phyloP scores from a whole-genome alignment of 2,329 filamentous ascomycete genomes.

The Diplodia mutila region DNA sequence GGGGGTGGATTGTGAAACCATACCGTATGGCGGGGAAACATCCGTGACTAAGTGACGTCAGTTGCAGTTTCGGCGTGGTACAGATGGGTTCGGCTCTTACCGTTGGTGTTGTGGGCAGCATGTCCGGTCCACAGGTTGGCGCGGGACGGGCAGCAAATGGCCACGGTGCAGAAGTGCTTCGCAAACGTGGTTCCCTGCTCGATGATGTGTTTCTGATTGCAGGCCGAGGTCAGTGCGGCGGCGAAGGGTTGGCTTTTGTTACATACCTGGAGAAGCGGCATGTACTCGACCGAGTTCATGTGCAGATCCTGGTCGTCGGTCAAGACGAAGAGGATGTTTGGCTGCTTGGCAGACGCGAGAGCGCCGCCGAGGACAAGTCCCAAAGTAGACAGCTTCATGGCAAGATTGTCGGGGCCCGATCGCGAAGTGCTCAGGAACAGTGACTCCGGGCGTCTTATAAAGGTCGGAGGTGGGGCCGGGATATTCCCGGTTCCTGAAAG shows the following conservation, averaged over 20 bases:
- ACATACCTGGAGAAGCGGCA: conserved; percentile 58
- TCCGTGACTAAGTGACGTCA: conserved; percentile 53
- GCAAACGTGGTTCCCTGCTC: conserved; percentile 63
- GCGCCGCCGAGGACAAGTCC: conserved; percentile 14
- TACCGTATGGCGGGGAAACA: conserved; percentile 55
- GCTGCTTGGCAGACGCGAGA: conserved; percentile 25
- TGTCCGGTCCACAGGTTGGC: conserved; percentile 69
- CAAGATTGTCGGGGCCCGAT: background rate
- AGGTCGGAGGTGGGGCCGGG: background rate
- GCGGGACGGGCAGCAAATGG: conserved; percentile 69
- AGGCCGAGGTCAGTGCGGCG: background rate
- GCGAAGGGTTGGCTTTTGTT: background rate
- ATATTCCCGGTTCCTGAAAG: background rate
- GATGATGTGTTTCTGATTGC: conserved; percentile 53
- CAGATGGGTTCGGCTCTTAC: background rate
- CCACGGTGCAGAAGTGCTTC: conserved; percentile 68
- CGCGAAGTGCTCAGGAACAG: background rate
- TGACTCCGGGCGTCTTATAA: background rate
- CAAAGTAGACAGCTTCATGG: conserved; percentile 11
- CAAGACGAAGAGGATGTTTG: conserved; percentile 68
- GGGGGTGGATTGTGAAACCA: background rate
- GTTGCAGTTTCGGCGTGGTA: background rate
- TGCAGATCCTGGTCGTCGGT: conserved; percentile 70
- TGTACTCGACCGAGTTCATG: conserved; percentile 64
- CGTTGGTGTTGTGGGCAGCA: conserved; percentile 71